Conservation (phyloP, 306 rosid genomes). For the Nissolia schottii region DNA sequence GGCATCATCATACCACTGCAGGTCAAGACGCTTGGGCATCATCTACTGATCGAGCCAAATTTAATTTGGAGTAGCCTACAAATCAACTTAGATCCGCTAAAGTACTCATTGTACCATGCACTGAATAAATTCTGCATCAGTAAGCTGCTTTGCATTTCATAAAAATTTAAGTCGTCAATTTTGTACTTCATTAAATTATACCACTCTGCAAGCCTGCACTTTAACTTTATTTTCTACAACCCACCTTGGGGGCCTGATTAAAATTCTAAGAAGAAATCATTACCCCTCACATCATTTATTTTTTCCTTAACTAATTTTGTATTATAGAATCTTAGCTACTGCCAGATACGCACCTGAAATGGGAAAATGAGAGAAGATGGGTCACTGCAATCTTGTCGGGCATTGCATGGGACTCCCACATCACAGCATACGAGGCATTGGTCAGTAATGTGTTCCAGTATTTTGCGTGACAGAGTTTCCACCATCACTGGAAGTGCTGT, state of each 20-base stretch:
- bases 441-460: conserved; percentile 81
- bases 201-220: not conserved
- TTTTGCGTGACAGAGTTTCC: conserved; percentile 72
- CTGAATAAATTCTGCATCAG: not conserved
- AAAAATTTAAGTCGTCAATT: not conserved
- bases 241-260: not conserved
- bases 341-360: conserved; percentile 67
- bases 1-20: too few relatives aligned
- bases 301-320: not conserved
- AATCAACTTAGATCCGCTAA: not conserved
- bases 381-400: conserved; percentile 85
- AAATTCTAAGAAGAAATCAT: not conserved
- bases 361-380: conserved; percentile 95
- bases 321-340: not conserved
- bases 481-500: conserved; percentile 89
- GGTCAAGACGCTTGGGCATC: too few relatives aligned
- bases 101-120: not conserved
- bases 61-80: not conserved
- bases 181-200: not conserved
- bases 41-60: too few relatives aligned
- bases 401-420: conserved; percentile 86
- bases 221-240: conserved; percentile 7
- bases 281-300: not conserved
- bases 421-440: conserved; percentile 98
- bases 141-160: not conserved